Base-by-base conservation (phyloP, 495 filamentous ascomycete genomes). In the Extremus antarcticus region DNA sequence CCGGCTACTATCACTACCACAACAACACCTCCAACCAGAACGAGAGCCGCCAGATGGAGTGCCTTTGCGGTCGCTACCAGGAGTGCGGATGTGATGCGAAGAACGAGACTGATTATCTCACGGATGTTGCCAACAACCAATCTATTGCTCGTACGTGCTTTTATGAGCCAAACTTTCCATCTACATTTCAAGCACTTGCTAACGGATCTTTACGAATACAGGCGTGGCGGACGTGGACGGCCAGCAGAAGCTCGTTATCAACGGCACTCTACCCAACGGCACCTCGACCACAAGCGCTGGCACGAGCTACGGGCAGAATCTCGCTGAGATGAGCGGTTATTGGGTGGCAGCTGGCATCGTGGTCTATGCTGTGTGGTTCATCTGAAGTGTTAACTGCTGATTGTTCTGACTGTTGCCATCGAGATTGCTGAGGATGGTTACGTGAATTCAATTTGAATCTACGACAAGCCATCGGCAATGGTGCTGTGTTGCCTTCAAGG, bases 31-130 rank as follows among this genome's bases (percentile, higher is more conserved):
- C 43, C 39, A 47, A 58, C 32, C 69, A 67, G 48, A 87, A 90
- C 68, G 74, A 88, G 70, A 84, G 82, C 0, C 72, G 84, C 51
- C 81, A 84, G 0, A 82, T 95, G 2, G 67, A 71, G 11, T 96
- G 91, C 64, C 68, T 87, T 47, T 96, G 92, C 68, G 75, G 83
- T 49, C 61, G 79, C 56, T 80, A 86, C 60, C 62, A 59, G 39
- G 81, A 76, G 25, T 98, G 92, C 66, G 85, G 88, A 25, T 96
- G 91, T 70, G 89, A 94, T 61, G 79, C 85, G 60, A 87, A 88
- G 60, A 72, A 72, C 56, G 76, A 83, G 48, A 60, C 59, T 53
- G 80, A 70, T 1, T 84, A 78, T 72, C 68, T 77, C 61, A 64
- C 82, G 70, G 55, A 80, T 66, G 70, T 82, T 70, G 73, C 85